Percentiles rank a stretch among this genome's conserved stretches.
Conservation (phyloP, 352 stramenopile genomes). For the Pilasporangium apinafurcum region DNA sequence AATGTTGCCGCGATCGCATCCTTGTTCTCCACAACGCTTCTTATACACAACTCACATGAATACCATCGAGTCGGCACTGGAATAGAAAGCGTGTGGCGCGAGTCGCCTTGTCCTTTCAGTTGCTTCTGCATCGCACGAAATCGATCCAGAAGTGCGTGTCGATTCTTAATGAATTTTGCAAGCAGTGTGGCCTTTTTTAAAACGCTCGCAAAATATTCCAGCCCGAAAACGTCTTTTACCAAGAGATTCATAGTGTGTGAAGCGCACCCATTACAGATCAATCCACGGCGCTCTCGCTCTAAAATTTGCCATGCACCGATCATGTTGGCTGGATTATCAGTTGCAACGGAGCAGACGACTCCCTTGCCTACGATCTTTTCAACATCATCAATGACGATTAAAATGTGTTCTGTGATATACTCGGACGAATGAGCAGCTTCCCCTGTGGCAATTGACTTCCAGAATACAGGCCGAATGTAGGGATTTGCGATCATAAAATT, state of each 20-base stretch:
- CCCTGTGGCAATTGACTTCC: background rate
- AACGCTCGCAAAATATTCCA: too few species aligned
- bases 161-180: slow-evolving; percentile 4
- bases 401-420: too few species aligned
- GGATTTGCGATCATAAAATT: slow-evolving; percentile 8
- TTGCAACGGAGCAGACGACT: too few species aligned
- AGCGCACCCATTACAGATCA: background rate
- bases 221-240: slow-evolving; percentile 1
- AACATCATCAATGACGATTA: too few species aligned
- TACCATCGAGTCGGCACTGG: slow-evolving; percentile 8
- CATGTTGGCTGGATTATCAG: background rate
- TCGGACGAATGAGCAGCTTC: too few species aligned
- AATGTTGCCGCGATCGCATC: background rate
- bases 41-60: slow-evolving; percentile 3
- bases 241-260: background rate
- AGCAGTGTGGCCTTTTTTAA: background rate
- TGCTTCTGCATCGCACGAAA: slow-evolving; percentile 3
- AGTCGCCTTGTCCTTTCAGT: background rate
- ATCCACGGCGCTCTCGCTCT: too few species aligned
- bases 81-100: background rate
- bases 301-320: too few species aligned
- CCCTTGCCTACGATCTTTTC: too few species aligned
- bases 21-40: slow-evolving; percentile 1
- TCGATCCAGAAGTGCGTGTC: background rate
- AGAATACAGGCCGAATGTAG: slow-evolving; percentile 6